Conservation (phyloP, 2,329 filamentous ascomycete species). For the Septoria linicola region DNA sequence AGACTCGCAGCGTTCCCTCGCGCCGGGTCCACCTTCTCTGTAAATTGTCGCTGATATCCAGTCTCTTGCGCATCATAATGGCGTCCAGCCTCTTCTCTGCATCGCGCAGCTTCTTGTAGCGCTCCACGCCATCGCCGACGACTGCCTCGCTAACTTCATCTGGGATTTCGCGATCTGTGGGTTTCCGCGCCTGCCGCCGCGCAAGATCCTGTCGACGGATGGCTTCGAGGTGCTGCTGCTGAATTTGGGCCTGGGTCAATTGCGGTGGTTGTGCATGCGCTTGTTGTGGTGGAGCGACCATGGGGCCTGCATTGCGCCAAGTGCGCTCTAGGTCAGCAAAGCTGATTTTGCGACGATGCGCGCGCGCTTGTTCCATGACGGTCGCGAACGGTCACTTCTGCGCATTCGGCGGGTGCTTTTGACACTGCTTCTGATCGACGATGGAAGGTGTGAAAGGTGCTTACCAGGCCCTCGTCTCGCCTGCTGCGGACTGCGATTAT, state of each 20-base stretch:
- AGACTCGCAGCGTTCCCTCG: constrained; percentile 82
- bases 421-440: too few relatives aligned
- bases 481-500: constrained; percentile 23
- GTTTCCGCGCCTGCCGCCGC: constrained; percentile 80
- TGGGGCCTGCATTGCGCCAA: constrained; percentile 48
- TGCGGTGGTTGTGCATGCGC: constrained; percentile 39
- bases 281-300: constrained; percentile 38
- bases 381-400: background rate
- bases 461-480: constrained; percentile 47
- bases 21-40: constrained; percentile 56
- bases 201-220: constrained; percentile 53
- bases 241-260: constrained; percentile 52
- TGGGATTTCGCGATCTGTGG: constrained; percentile 91
- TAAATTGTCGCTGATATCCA: constrained; percentile 82
- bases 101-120: constrained; percentile 82
- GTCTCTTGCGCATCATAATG: constrained; percentile 86
- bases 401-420: background rate
- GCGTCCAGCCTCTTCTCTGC: constrained; percentile 86
- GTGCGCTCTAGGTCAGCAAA: constrained; percentile 50
- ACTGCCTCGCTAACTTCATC: constrained; percentile 77
- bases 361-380: constrained; percentile 27
- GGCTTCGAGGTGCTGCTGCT: constrained; percentile 47
- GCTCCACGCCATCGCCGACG: constrained; percentile 75
- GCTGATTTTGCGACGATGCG: constrained; percentile 45
- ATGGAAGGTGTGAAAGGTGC: constrained; percentile 8